Evolutionary conservation across 2,329 filamentous ascomycete genomes (phyloP).

Genomic region (Leptographium flavum): DNA sequence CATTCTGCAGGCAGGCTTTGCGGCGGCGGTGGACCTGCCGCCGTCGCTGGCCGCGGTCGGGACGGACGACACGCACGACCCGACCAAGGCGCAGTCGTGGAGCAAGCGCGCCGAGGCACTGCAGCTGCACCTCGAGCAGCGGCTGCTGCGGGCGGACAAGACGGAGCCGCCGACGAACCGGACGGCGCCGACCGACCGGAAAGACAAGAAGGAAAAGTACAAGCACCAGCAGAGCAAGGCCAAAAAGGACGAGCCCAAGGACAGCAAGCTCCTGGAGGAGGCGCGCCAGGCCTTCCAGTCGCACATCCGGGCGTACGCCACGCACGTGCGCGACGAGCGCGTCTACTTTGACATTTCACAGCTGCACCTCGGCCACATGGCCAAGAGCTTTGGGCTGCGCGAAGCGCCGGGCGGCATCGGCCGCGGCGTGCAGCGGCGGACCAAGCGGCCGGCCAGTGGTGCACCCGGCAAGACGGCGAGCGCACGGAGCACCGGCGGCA

Average conservation of each 20-base stretch:
- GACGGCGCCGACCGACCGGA: conserved; percentile 4
- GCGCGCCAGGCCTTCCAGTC: conserved; percentile 79
- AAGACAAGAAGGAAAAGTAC: conserved; percentile 18
- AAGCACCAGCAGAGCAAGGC: background rate
- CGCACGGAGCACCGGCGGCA: no score
- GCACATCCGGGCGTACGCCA: conserved; percentile 88
- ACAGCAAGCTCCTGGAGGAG: conserved; percentile 55
- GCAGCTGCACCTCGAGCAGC: conserved; percentile 46
- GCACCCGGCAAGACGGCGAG: conserved; percentile 4
- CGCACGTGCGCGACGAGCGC: conserved; percentile 75
- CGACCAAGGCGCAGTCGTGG: conserved; percentile 18
- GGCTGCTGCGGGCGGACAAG: conserved; percentile 27
- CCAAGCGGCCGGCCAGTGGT: conserved; percentile 21
- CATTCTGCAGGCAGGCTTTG: conserved; percentile 51
- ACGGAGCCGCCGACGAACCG: background rate
- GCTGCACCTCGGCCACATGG: conserved; percentile 81
- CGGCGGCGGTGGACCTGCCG: conserved; percentile 46
- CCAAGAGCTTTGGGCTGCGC: conserved; percentile 82
- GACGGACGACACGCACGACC: conserved; percentile 44
- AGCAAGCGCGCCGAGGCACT: conserved; percentile 36
- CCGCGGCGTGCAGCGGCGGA: conserved; percentile 33
- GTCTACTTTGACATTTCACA: conserved; percentile 82
- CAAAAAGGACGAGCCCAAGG: conserved; percentile 3
- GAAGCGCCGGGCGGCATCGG: conserved; percentile 79
- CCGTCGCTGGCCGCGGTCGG: conserved; percentile 26